Evolutionary conservation across 495 filamentous ascomycete genomes (phyloP), one percentile per base, ranked within the genome.

Genomic region (Entonaema liquescens): DNA sequence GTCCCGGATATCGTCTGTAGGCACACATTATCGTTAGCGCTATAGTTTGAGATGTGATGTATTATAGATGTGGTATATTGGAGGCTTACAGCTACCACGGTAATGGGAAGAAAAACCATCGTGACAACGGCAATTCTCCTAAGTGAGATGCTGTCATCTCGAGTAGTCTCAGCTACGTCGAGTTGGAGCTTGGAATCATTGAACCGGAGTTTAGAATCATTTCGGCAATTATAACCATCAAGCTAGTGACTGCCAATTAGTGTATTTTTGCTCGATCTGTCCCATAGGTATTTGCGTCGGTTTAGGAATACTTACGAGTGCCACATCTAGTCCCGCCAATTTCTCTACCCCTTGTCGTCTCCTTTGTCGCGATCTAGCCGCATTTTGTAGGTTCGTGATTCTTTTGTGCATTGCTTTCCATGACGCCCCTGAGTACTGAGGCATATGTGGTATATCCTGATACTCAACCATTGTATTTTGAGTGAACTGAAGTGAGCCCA

Each of bases 81-180:
- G 13, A n/a, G 13, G 47, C 64, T 67, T 26, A 67, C 64, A 25
- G 56, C 56, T 54, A 67, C 35, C 23, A 67, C 11, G 6, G 47
- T 44, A 8, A 60, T 38, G 0, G 64, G 64, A 8, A 60, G 64
- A 26, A 67, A 67, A 13, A 55, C 23, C 19, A 67, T 11, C 3
- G 56, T 60, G 7, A 47, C 56, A 11, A 52, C 23, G 15, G 64
- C 23, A 44, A 67, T 67, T 1, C 3, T 54, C 44, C n/a, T 67
- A 5, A 67, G 38, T 19, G 49, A 35, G 26, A 60, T 55, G 36
- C 64, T 60, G 17, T 67, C 64, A 12, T 55, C 11, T 55, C 52
- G 52, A 55, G 52, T 33, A 33, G 28, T 17, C 15, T 33, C 15
- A 9, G 52, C 28, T 15, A 55, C 33, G 2, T 60, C 35, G 12